Percentiles rank a stretch among this genome's conserved stretches.
Conservation (phyloP, 306 rosid genomes). For the Cicer yamashitae region DNA sequence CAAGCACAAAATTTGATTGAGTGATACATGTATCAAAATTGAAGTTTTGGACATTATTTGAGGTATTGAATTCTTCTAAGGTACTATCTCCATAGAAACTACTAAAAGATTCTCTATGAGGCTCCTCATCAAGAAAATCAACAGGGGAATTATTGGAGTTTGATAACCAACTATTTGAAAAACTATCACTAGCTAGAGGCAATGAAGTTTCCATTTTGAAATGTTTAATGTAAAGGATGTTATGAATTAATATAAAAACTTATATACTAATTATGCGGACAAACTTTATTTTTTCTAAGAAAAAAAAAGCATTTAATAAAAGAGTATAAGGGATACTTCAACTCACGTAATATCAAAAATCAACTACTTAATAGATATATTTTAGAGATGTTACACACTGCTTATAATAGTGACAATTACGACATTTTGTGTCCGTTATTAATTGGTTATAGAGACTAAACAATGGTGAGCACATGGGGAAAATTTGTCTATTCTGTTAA, state of each 20-base stretch:
- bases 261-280: conserved; percentile 33
- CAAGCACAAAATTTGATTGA: conserved; percentile 45
- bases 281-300: background rate
- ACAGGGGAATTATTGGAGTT: conserved; percentile 42
- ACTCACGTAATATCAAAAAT: too few species aligned
- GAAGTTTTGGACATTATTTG: conserved; percentile 45
- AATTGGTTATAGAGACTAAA: conserved; percentile 54
- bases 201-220: conserved; percentile 53
- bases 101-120: conserved; percentile 26
- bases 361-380: background rate
- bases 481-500: conserved; percentile 56
- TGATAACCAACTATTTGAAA: conserved; percentile 71
- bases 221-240: conserved; percentile 9
- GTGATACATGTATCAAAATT: conserved; percentile 55
- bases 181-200: conserved; percentile 71
- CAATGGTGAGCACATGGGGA: conserved; percentile 59
- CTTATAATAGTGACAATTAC: background rate
- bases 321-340: background rate
- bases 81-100: conserved; percentile 3
- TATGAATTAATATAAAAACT: conserved; percentile 31
- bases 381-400: background rate
- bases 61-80: background rate
- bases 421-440: conserved; percentile 33
- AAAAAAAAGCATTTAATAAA: background rate
- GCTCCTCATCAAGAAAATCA: conserved; percentile 27